phyloP scores from a whole-genome alignment of 306 rosid species.

The Cotoneaster glaucophyllus region DNA sequence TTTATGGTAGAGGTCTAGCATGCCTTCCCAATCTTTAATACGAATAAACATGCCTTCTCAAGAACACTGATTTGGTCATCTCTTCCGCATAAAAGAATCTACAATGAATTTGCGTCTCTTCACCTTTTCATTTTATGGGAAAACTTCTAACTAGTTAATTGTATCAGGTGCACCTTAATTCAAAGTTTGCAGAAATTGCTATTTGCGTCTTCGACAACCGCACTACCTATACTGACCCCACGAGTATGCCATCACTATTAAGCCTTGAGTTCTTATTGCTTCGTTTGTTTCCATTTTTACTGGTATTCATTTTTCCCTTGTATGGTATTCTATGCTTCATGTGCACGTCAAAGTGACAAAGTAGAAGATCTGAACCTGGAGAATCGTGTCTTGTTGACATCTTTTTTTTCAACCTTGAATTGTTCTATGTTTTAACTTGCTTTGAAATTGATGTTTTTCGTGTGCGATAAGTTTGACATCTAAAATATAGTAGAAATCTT shows the following conservation, averaged over 20 bases:
- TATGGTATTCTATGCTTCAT: too few species aligned
- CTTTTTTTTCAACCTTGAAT: background rate
- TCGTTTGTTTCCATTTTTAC: too few species aligned
- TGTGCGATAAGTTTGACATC: background rate
- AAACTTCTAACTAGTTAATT: background rate
- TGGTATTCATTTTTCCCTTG: too few species aligned
- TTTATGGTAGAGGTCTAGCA: background rate
- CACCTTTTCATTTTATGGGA: background rate
- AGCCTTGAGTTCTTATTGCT: background rate
- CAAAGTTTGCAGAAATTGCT: slow-evolving; percentile 91
- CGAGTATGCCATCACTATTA: slow-evolving; percentile 45
- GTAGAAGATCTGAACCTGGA: background rate
- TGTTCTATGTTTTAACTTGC: background rate
- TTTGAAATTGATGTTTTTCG: background rate
- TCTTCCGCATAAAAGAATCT: background rate
- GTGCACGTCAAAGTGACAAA: background rate
- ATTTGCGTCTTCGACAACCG: slow-evolving; percentile 96
- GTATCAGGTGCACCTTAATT: slow-evolving; percentile 74
- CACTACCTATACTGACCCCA: slow-evolving; percentile 89
- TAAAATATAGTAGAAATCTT: background rate
- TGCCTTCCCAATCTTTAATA: background rate
- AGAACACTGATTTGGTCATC: background rate
- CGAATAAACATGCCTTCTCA: background rate
- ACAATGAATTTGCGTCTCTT: background rate
- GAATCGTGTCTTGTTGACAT: background rate